These are phyloP conservation scores for Parafenestella ontariensis DNA, from an alignment of 2,329 filamentous ascomycete species.

Conservation along the genomic window DNA sequence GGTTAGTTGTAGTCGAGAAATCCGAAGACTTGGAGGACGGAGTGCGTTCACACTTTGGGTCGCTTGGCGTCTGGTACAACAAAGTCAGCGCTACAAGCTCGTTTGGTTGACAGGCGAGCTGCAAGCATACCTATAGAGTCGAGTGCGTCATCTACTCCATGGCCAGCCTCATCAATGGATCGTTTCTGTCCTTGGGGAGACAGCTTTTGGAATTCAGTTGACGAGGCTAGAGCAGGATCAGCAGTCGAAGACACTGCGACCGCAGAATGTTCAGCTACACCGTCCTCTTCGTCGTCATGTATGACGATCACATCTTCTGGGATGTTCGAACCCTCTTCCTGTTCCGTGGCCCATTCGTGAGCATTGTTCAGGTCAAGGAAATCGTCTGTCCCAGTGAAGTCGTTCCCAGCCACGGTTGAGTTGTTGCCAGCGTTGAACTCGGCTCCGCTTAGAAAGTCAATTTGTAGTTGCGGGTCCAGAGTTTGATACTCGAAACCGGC, in stretches of 20 bases:
- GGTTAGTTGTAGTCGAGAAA: slow-evolving; percentile 27
- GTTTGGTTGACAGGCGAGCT: not conserved
- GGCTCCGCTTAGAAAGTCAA: slow-evolving; percentile 18
- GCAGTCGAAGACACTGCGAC: slow-evolving; percentile 37
- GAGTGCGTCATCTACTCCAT: slow-evolving; percentile 34
- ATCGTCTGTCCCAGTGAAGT: slow-evolving; percentile 19
- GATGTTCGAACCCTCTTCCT: slow-evolving; percentile 12
- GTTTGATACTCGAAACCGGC: slow-evolving; percentile 27
- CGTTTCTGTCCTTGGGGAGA: slow-evolving; percentile 45
- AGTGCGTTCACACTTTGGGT: slow-evolving; percentile 35
- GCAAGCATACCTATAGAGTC: slow-evolving; percentile 35
- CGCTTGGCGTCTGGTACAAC: slow-evolving; percentile 38
- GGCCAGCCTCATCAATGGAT: slow-evolving; percentile 42
- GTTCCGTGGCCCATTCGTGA: slow-evolving; percentile 25
- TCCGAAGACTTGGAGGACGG: slow-evolving; percentile 25
- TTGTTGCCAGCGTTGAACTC: slow-evolving; percentile 13
- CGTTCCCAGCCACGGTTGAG: slow-evolving; percentile 14
- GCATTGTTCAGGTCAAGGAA: slow-evolving; percentile 29
- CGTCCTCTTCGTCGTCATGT: slow-evolving; percentile 34
- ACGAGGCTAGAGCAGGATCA: slow-evolving; percentile 33
- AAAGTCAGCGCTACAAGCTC: slow-evolving; percentile 16
- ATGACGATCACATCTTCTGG: slow-evolving; percentile 13
- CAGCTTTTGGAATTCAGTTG: slow-evolving; percentile 24
- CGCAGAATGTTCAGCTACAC: slow-evolving; percentile 27
- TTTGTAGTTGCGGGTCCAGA: slow-evolving; percentile 19